Evolutionary conservation across 2,329 filamentous ascomycete genomes (phyloP), one percentile per base, ranked within the genome.

Genomic region (Alternaria metachromatica): DNA sequence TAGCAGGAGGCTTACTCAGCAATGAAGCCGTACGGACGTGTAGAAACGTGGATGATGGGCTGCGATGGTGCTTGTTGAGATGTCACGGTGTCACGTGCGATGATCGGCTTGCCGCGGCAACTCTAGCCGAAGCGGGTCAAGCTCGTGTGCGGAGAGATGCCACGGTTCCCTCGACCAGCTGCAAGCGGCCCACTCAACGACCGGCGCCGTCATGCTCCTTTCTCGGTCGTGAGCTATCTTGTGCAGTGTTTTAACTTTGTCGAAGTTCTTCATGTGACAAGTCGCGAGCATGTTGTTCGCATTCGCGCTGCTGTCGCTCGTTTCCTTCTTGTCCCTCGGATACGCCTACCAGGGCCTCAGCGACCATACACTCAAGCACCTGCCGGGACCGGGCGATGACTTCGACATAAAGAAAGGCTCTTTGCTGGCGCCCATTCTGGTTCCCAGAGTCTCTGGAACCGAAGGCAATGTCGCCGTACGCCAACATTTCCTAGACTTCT

Each of bases 361-460:
- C 60, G 92, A 97, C 81, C 86, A 88, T 48, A 90, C 91, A 15
- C 86, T 99, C 59, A 86, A 85, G 67, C 84, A 83, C 58, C 86
- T 99, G 12, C 92, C 93, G 6, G 86, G 86, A 21, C 89, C 89
- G 2, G 89, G 88, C 65, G 71, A 79, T 60, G 92, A 94, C 80
- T 97, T 98, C 78, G 88, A 97, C 79, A 94, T 97, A 71, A 83
- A 91, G 65, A 87, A 84, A 21, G 94, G 94, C 68, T 85, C 88
- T 8, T 86, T 99, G 20, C 87, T 99, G 43, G 87, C 95, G 5
- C 96, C 95, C 0, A 96, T 99, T 71, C 84, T 99, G 57, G 89
- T 91, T 44, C 90, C 95, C 3, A 91, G 96, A 64, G 94, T 99
- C 0, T 92, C 96, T 3, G 96, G 94, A 7, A 97, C 94, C 0